Evolutionary conservation across 768 basidiomycete species (phyloP), one percentile per base, ranked within the genome.

Genomic region (Auricularia sp.): DNA sequence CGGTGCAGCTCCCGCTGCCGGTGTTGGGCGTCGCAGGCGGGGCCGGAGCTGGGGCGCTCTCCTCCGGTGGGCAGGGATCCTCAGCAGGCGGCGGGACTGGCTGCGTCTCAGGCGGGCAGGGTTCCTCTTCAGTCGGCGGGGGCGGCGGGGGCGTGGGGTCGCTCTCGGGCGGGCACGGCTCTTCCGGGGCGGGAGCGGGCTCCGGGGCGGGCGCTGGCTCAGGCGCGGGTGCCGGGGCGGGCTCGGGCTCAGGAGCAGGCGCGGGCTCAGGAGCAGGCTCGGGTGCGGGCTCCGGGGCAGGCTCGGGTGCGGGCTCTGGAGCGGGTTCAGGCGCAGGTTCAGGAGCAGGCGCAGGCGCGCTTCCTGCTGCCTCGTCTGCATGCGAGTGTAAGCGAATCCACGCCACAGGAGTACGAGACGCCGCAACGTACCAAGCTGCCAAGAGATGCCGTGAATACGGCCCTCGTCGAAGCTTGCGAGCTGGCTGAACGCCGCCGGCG

Each of bases 401-500:
- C 39, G 12, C 7, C 8, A 42, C 12, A 42, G 39, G 39, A 42
- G 39, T 54, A 8, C 11, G 53, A 7, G 56, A 59, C 56, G 29
- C 14, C 14, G 23, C 29, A 29, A 59, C 56, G 6, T 34, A 59
- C 56, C 56, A 8, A 59, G 21, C 56, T 59, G 56, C 56, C 56
- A 59, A 23, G 56, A 33, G 29, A 59, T 59, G 21, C 56, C 56
- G 34, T 29, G 34, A 18, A 59, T 35, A 18, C 56, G 56, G 34
- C 56, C 56, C 29, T 59, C 56, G 56, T 59, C 34, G 29, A 14
- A 23, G 56, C 34, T 35, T 8, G 86, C 83, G 47, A 91, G 77
- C 6, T 66, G 0, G 0, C 68, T 4, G 73, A 90, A 91, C 8
- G 86, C 86, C 6, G 73, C 1, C 5, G 82, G 84, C 11, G 86